Evolutionary conservation across 257 asterid genomes (phyloP), one percentile per base, ranked within the genome.

Genomic region (Capsicum rhomboideum): DNA sequence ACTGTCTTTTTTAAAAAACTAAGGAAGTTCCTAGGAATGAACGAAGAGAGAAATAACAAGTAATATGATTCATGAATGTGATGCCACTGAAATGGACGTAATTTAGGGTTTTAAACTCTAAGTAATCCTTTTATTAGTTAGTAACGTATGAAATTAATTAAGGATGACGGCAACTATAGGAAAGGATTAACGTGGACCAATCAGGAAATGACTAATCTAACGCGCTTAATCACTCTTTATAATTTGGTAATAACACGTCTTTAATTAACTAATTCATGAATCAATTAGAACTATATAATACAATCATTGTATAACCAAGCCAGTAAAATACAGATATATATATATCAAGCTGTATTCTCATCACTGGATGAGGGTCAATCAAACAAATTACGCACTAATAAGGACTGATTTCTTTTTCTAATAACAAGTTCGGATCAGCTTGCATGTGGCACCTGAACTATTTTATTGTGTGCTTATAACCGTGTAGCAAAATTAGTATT

Each of bases 1-100:
- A 34, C 37, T 34, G 37, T 34, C 2, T 34, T 34, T 34, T 34
- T 34, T 34, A 34, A 2, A 34, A 2, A 44, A 72, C 44, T 44
- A 74, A 74, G 14, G 21, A 74, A 50, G 81, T 23, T 75, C 81
- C 61, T 49, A 49, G 81, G 81, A 75, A 75, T 75, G 61, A 75
- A 17, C 23, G 61, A 49, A 75, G 26, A 75, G 23, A 75, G 81
- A 75, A 49, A 26, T 46, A 75, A 75, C 81, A 21, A 74, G 56
- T 74, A 74, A 44, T 37, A 34, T 42, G 31, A 71, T 37, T 71
- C 61, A 23, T 26, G 56, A 50, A 49, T 23, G 81, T 26, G 26
- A 75, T 75, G 61, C 61, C 58, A 26, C 81, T 49, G 61, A 75
- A 75, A 75, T 29, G 81, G 81, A 75, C 81, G 81, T 75, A 7